These are phyloP conservation scores for Entoloma clypeatum DNA, from an alignment of 1,284 basidiomycete species.

Conservation along the genomic window DNA sequence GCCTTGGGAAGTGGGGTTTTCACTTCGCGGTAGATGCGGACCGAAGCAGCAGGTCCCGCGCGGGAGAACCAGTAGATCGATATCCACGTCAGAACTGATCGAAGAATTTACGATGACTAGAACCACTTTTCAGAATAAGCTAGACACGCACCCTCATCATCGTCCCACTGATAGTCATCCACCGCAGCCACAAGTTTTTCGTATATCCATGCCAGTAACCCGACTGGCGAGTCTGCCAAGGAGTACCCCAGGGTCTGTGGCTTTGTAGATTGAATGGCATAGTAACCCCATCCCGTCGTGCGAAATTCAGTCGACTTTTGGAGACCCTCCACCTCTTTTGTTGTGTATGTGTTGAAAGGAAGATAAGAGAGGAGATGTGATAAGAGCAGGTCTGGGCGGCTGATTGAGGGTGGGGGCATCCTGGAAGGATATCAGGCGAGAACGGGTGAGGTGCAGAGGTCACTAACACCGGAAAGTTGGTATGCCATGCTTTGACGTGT, in stretches of 20 bases:
- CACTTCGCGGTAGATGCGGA: constrained; percentile 52
- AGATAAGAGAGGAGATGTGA: constrained; percentile 21
- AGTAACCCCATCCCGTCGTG: constrained; percentile 38
- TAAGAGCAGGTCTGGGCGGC: constrained; percentile 25
- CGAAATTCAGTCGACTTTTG: constrained; percentile 30
- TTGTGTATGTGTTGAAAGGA: constrained; percentile 15
- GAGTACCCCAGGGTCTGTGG: constrained; percentile 58
- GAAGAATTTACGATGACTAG: neutral
- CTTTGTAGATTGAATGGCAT: constrained; percentile 36
- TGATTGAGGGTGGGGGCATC: constrained; percentile 21
- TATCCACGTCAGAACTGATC: constrained; percentile 52
- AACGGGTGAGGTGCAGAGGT: neutral
- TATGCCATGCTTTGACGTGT: constrained; percentile 44
- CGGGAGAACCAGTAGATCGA: constrained; percentile 59
- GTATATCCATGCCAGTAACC: constrained; percentile 57
- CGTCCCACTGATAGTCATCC: constrained; percentile 41
- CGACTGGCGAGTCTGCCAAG: constrained; percentile 55
- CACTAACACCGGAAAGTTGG: constrained; percentile 37
- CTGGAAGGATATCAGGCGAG: constrained; percentile 17
- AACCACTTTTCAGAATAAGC: neutral
- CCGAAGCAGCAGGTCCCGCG: constrained; percentile 48
- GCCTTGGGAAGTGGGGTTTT: no score
- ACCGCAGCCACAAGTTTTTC: no score
- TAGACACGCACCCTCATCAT: constrained; percentile 42
- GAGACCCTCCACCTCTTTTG: constrained; percentile 36